These are phyloP conservation scores for Adiantum capillusveneris DNA, from an alignment of 75 land plant genomes.

Conservation along the genomic window DNA sequence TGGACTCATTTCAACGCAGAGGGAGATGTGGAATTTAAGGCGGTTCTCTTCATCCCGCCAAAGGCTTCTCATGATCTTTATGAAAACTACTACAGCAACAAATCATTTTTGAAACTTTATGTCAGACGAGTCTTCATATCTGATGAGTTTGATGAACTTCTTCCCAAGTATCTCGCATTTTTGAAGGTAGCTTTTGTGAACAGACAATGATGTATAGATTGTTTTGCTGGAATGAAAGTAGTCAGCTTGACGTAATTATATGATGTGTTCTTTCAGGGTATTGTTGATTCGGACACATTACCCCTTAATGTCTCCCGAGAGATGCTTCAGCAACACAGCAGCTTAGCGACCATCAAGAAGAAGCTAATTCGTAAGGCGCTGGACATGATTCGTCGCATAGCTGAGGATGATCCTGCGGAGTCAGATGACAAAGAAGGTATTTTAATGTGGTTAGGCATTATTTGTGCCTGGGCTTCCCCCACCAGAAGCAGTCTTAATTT, in stretches of 20 bases:
- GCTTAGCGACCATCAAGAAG: constrained; percentile 94
- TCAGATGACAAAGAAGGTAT: constrained; percentile 34
- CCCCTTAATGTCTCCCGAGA: constrained; percentile 97
- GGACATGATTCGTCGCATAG: constrained; percentile 86
- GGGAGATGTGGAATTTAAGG: constrained; percentile 99
- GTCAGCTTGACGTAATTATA: too few species aligned
- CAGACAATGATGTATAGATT: too few species aligned
- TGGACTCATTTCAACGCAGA: constrained; percentile 96
- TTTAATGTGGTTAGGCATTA: too few species aligned
- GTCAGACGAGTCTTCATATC: constrained; percentile 94
- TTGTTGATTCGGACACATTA: constrained; percentile 95
- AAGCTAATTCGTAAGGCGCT: constrained; percentile 91
- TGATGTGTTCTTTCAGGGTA: constrained; percentile 53
- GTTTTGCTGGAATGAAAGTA: too few species aligned
- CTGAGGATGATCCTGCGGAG: constrained; percentile 94
- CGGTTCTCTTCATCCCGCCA: constrained; percentile 86
- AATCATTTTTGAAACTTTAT: constrained; percentile 78
- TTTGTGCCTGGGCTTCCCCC: too few species aligned
- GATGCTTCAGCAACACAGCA: constrained; percentile 96
- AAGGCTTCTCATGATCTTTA: constrained; percentile 88
- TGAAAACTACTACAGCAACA: constrained; percentile 84
- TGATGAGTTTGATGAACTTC: constrained; percentile 92
- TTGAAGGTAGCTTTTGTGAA: constrained; percentile 44
- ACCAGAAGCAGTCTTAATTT: too few species aligned
- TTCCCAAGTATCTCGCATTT: constrained; percentile 89